A percentile compares a stretch with the other conserved stretches of the same genome.
These are phyloP conservation scores for Naganishia friedmannii DNA, from an alignment of 768 basidiomycete species.

Conservation along the genomic window DNA sequence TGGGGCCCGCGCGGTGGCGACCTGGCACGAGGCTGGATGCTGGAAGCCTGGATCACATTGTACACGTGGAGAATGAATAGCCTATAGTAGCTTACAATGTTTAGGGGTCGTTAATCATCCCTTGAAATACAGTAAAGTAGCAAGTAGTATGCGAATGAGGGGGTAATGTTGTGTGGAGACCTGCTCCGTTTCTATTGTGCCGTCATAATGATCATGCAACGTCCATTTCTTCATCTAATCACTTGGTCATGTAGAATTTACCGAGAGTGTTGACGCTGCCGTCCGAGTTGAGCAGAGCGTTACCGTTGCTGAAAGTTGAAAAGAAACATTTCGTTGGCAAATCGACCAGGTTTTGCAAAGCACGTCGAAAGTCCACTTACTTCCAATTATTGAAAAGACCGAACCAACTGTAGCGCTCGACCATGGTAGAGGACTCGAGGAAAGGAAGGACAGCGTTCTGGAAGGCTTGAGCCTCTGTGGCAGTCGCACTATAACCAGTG, in stretches of 20 bases:
- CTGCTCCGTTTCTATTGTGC: neutral
- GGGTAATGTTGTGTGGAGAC: neutral
- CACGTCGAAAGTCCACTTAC: neutral
- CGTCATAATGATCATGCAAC: neutral
- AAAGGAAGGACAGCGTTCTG: constrained; percentile 38
- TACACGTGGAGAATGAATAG: neutral
- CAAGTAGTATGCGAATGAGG: too few species aligned
- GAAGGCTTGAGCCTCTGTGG: constrained; percentile 35
- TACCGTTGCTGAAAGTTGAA: constrained; percentile 27
- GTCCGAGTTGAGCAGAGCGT: constrained; percentile 36
- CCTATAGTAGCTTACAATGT: neutral
- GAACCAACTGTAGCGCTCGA: constrained; percentile 44
- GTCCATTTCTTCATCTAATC: neutral
- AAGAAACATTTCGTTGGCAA: neutral
- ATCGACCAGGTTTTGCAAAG: neutral
- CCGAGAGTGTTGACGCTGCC: constrained; percentile 34
- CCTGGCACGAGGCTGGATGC: too few species aligned
- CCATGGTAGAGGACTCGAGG: constrained; percentile 34
- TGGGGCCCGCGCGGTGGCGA: too few species aligned
- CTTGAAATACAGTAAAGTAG: neutral
- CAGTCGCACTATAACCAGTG: constrained; percentile 32
- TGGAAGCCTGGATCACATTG: too few species aligned
- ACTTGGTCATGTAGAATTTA: constrained; percentile 31
- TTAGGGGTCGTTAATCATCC: neutral
- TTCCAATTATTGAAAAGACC: constrained; percentile 36